phyloP scores from a whole-genome alignment of 2,329 filamentous ascomycete genomes.

The Talaromyces sp. region DNA sequence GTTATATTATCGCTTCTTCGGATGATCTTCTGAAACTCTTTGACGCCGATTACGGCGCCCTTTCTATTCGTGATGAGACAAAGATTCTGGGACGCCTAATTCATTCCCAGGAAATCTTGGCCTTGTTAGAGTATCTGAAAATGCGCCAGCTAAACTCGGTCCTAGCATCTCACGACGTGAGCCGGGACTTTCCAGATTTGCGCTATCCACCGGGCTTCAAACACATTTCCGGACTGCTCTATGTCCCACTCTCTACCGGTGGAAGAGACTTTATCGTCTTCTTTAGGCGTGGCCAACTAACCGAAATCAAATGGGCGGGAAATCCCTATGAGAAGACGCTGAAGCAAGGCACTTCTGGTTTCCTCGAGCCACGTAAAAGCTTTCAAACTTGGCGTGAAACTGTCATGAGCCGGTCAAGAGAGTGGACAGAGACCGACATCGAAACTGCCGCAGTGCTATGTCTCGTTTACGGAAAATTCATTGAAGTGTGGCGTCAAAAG shows the following conservation, averaged over 20 bases:
- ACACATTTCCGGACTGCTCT: slow-evolving; percentile 70
- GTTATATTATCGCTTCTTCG: slow-evolving; percentile 85
- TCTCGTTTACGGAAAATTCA: slow-evolving; percentile 83
- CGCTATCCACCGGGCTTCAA: slow-evolving; percentile 75
- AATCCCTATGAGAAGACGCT: slow-evolving; percentile 79
- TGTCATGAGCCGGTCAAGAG: slow-evolving; percentile 73
- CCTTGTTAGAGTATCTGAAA: slow-evolving; percentile 78
- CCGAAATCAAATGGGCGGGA: slow-evolving; percentile 78
- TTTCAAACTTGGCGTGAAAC: slow-evolving; percentile 79
- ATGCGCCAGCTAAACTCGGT: slow-evolving; percentile 72
- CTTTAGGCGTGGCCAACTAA: slow-evolving; percentile 72
- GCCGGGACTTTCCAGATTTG: slow-evolving; percentile 73
- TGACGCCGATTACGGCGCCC: slow-evolving; percentile 77
- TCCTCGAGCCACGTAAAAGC: slow-evolving; percentile 69
- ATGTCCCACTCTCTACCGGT: slow-evolving; percentile 72
- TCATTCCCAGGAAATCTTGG: slow-evolving; percentile 76
- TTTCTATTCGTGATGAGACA: slow-evolving; percentile 83
- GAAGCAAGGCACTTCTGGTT: slow-evolving; percentile 66
- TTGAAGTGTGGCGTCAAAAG: slow-evolving; percentile 89
- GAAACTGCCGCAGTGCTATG: slow-evolving; percentile 86
- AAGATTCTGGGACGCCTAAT: slow-evolving; percentile 74
- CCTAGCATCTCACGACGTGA: slow-evolving; percentile 71
- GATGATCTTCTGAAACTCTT: slow-evolving; percentile 81
- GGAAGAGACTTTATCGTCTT: slow-evolving; percentile 87
- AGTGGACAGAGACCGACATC: slow-evolving; percentile 85